Conservation (phyloP, 345 rosid genomes). For the Boechera divaricarpa region DNA sequence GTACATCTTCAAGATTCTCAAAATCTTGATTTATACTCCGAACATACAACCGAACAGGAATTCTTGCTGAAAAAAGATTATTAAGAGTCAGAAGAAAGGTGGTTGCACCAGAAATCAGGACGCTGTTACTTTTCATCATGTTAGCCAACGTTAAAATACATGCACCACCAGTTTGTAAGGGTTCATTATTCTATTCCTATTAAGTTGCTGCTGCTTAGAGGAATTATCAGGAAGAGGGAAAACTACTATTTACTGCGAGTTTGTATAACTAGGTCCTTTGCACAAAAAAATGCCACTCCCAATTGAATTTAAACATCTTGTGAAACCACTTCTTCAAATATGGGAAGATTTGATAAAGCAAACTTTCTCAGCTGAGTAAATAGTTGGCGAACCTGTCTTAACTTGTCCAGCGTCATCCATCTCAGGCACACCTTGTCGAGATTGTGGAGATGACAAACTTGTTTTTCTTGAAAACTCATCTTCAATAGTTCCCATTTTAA, state of each 20-base stretch:
- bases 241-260: neutral
- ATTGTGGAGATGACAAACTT: conserved; percentile 45
- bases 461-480: conserved; percentile 57
- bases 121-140: conserved; percentile 5
- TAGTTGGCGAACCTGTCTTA: conserved; percentile 74
- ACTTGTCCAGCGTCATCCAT: conserved; percentile 61
- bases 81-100: conserved; percentile 2
- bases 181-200: neutral
- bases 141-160: neutral
- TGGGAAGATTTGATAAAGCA: neutral
- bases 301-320: conserved; percentile 2
- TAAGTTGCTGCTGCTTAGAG: neutral
- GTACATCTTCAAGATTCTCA: conserved; percentile 71
- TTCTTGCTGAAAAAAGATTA: conserved; percentile 57
- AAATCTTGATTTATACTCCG: conserved; percentile 58
- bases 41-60: conserved; percentile 84
- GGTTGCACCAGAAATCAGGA: neutral
- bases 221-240: neutral
- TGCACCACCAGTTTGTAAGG: neutral
- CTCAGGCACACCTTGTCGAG: conserved; percentile 56
- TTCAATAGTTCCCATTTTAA: conserved; percentile 72
- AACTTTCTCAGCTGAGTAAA: conserved; percentile 27
- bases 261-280: neutral
- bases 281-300: conserved; percentile 1
- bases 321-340: neutral